phyloP scores from a whole-genome alignment of 1,284 basidiomycete species.

The Pseudozyma tsukubaensis region DNA sequence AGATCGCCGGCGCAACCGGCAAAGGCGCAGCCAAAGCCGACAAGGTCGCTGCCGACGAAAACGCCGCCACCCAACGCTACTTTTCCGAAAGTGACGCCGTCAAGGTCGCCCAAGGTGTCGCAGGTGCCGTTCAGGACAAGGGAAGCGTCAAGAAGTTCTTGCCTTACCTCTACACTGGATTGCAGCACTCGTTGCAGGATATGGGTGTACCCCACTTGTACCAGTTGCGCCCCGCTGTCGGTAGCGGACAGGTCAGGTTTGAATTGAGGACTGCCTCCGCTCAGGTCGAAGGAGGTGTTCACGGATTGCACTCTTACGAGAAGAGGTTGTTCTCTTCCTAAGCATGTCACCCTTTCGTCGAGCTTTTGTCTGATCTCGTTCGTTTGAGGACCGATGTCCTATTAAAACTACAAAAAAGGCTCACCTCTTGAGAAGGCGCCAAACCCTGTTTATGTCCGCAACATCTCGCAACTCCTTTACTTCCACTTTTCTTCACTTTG shows the following conservation, averaged over 20 bases:
- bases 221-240: constrained; percentile 77
- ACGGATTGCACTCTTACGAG: constrained; percentile 76
- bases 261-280: constrained; percentile 94
- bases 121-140: constrained; percentile 97
- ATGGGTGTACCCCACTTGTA: constrained; percentile 81
- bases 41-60: constrained; percentile 73
- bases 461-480: constrained; percentile 6
- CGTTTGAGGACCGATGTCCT: neutral
- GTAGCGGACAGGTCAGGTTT: constrained; percentile 80
- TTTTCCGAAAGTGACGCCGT: constrained; percentile 94
- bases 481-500: no score
- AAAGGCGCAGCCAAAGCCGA: constrained; percentile 71
- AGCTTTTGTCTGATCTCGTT: no score
- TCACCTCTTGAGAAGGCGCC: neutral
- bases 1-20: constrained; percentile 69
- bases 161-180: constrained; percentile 89
- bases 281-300: constrained; percentile 94
- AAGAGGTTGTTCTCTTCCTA: constrained; percentile 73
- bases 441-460: constrained; percentile 4
- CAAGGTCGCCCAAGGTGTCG: constrained; percentile 93
- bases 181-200: constrained; percentile 97
- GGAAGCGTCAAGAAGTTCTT: constrained; percentile 87
- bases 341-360: no score
- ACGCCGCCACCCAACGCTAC: constrained; percentile 95
- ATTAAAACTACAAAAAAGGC: constrained; percentile 8